Evolutionary conservation across 1,139 yeast genomes (phyloP), one percentile per base, ranked within the genome.

Genomic region (Yamadazyma buinensis): DNA sequence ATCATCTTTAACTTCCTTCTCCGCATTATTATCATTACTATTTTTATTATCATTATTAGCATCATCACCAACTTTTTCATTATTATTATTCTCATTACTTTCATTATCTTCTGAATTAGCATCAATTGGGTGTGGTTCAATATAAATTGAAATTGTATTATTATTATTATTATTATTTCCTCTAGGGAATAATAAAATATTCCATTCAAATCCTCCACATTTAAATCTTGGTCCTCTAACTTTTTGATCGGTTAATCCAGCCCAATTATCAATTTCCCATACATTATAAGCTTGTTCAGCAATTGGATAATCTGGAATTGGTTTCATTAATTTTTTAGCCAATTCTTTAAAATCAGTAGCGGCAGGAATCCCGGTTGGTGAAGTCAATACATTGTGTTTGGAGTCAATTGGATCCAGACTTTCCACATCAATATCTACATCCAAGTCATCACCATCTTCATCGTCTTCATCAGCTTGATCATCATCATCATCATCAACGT

Each of bases 241-340:
- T 42, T 67, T 66, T 22, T 70, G 71, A 5, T 68, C 68, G 23
- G 64, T 65, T 29, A 85, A 61, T 2, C 59, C 54, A 30, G 62
- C 54, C 83, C 95, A 84, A 48, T 81, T 77, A 10, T 66, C 64
- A 36, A 92, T 82, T 36, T 75, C 72, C 97, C 97, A 92, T 5
- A 90, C 84, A 52, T 64, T 66, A 40, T 65, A 61, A 3, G 65
- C 57, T 41, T 64, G 63, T 2, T 52, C 71, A 19, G 53, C 56
- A 1, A 57, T 57, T 2, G 75, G 74, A 37, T 67, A 69, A 42
- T 71, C 73, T 10, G 67, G 66, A 11, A 74, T 38, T 1, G 68
- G 67, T 40, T 67, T 67, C 67, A 67, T 58, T 36, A 67, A 52
- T 29, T 56, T 49, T 19, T 46, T 41, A 11, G 66, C 57, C 31